Evolutionary conservation across 139 green algal species (phyloP).

Genomic region (Chlamydomonas applanata): DNA sequence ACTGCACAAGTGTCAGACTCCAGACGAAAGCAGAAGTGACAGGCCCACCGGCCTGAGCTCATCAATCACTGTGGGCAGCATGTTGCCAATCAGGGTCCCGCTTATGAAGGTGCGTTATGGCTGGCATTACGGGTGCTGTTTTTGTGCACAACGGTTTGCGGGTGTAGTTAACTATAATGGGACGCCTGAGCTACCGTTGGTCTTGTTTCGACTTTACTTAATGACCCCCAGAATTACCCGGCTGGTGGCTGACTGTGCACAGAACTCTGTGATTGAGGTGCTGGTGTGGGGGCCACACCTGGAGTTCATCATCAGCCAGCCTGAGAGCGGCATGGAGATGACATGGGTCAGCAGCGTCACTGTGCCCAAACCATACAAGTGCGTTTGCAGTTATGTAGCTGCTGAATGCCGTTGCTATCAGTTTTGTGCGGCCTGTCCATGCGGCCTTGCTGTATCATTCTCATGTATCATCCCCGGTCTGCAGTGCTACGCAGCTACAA

Average conservation of each 20-base stretch:
- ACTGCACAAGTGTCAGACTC: constrained; percentile 33
- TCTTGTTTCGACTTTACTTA: too few relatives aligned
- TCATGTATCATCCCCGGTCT: too few relatives aligned
- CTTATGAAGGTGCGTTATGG: constrained; percentile 29
- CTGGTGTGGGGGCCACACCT: constrained; percentile 13
- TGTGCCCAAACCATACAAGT: constrained; percentile 31
- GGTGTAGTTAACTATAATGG: too few relatives aligned
- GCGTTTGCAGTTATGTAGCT: too few relatives aligned
- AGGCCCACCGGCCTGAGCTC: constrained; percentile 31
- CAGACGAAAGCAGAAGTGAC: not conserved
- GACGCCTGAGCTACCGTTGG: too few relatives aligned
- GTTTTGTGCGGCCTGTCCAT: too few relatives aligned
- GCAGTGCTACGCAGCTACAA: too few relatives aligned
- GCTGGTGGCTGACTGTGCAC: not conserved
- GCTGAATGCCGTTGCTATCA: too few relatives aligned
- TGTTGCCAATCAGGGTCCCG: constrained; percentile 31
- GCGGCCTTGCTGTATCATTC: too few relatives aligned
- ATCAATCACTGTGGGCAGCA: constrained; percentile 35
- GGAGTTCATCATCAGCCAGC: constrained; percentile 31
- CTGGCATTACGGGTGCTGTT: too few relatives aligned
- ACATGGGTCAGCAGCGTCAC: constrained; percentile 33
- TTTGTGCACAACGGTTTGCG: too few relatives aligned
- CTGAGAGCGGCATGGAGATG: constrained; percentile 28
- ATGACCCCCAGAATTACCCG: too few relatives aligned
- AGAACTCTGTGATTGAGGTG: constrained; percentile 27